phyloP scores from a whole-genome alignment of 225 moss, liverwort and hornwort species.

The Asterella californica region DNA sequence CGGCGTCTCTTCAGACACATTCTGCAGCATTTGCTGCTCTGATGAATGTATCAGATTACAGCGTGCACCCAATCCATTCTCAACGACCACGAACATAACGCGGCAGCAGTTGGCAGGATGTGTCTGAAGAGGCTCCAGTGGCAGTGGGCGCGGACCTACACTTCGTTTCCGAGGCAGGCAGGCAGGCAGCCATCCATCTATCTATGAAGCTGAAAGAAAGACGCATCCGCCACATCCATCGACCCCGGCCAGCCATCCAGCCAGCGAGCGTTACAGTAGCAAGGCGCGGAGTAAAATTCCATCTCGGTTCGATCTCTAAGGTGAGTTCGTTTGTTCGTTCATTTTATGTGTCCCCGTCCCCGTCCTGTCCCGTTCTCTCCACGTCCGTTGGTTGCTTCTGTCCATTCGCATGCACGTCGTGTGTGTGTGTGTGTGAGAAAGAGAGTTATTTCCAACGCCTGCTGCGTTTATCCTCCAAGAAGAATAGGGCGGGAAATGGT shows the following conservation, averaged over 20 bases:
- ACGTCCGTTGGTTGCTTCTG: background rate
- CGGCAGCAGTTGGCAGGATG: background rate
- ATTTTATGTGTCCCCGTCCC: background rate
- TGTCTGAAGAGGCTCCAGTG: conserved; percentile 14
- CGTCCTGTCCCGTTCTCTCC: background rate
- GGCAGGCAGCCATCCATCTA: background rate
- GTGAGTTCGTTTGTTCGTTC: background rate
- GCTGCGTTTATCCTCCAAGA: background rate
- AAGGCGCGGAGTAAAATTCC: background rate
- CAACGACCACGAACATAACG: background rate
- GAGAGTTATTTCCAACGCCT: background rate
- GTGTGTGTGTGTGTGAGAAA: too few relatives aligned
- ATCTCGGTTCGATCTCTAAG: too few relatives aligned
- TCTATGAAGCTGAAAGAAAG: background rate
- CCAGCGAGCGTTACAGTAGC: background rate
- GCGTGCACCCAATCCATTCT: background rate
- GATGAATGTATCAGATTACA: background rate
- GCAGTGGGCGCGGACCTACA: background rate
- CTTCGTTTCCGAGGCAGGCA: background rate
- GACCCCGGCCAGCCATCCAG: background rate
- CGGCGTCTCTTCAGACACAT: conserved; percentile 18
- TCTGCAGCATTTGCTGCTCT: background rate
- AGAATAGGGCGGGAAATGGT: background rate
- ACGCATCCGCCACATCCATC: too few relatives aligned
- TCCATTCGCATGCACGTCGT: conserved; percentile 1